Evolutionary conservation across 768 basidiomycete genomes (phyloP).

Genomic region (Russula virescens): DNA sequence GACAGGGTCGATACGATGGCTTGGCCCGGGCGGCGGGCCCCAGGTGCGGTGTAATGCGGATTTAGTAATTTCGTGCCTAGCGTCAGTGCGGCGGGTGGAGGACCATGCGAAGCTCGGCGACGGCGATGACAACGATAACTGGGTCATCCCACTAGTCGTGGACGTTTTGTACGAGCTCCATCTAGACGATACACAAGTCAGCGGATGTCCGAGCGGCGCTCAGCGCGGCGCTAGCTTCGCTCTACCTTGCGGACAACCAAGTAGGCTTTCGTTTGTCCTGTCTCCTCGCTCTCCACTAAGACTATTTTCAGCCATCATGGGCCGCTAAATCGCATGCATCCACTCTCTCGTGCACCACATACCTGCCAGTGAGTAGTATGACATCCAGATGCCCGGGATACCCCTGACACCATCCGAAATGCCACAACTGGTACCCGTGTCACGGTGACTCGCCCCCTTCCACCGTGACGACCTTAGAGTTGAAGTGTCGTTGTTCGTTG

Average conservation of each 20-base stretch:
- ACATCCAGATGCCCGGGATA: too few relatives aligned
- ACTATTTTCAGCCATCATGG: slow-evolving; percentile 49
- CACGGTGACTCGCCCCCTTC: too few relatives aligned
- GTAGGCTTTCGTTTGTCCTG: slow-evolving; percentile 31
- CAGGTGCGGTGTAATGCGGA: slow-evolving; percentile 46
- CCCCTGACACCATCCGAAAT: too few relatives aligned
- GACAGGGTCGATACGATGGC: not conserved
- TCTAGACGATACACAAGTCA: slow-evolving; percentile 69
- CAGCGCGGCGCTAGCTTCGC: slow-evolving; percentile 71
- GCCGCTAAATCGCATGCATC: slow-evolving; percentile 82
- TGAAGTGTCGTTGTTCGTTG: too few relatives aligned
- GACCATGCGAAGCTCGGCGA: slow-evolving; percentile 20
- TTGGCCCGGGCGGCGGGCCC: too few relatives aligned
- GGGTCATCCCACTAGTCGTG: slow-evolving; percentile 40
- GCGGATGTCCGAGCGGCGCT: slow-evolving; percentile 92
- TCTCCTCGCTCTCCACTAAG: too few relatives aligned
- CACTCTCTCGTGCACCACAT: slow-evolving; percentile 44
- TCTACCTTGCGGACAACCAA: slow-evolving; percentile 45
- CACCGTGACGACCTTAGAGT: too few relatives aligned
- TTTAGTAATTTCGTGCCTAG: slow-evolving; percentile 52
- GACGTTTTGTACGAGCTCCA: slow-evolving; percentile 52
- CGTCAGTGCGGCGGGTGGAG: slow-evolving; percentile 9
- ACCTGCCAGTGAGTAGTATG: slow-evolving; percentile 50
- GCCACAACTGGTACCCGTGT: too few relatives aligned
- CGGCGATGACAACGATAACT: too few relatives aligned